Evolutionary conservation across 495 filamentous ascomycete species (phyloP).

Genomic region (Elaphomyces granulatus): DNA sequence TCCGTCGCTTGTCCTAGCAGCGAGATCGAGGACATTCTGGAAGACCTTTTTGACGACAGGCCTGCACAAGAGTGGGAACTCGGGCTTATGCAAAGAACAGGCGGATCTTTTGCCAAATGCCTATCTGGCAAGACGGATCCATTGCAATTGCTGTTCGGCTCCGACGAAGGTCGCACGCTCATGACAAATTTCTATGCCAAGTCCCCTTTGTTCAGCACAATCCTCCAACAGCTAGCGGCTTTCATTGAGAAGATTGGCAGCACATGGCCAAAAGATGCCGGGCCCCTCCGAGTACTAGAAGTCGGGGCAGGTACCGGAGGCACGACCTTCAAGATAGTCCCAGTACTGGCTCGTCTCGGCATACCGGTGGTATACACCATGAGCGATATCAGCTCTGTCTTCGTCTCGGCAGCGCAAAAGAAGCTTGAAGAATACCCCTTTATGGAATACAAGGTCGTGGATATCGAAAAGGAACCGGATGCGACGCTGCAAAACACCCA

Average conservation of each 20-base stretch:
- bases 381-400: conserved; percentile 30
- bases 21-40: conserved; percentile 20
- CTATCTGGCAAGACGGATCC: conserved; percentile 31
- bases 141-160: conserved; percentile 31
- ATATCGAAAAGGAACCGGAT: conserved; percentile 29
- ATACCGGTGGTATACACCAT: conserved; percentile 34
- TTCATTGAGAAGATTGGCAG: conserved; percentile 22
- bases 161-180: conserved; percentile 28
- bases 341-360: conserved; percentile 19
- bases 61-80: conserved; percentile 26
- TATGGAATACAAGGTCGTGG: conserved; percentile 28
- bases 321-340: conserved; percentile 23
- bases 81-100: conserved; percentile 29
- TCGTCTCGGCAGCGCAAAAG: conserved; percentile 24
- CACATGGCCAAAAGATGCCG: conserved; percentile 10
- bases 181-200: conserved; percentile 33
- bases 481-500: conserved; percentile 21
- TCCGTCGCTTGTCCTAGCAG: conserved; percentile 17
- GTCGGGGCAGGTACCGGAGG: conserved; percentile 34
- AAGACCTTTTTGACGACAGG: conserved; percentile 20
- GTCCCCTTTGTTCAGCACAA: conserved; percentile 23
- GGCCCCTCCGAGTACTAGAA: conserved; percentile 25
- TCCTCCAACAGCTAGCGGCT: conserved; percentile 29
- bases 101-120: conserved; percentile 25
- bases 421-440: conserved; percentile 27